Base-by-base conservation (phyloP, 139 green algal genomes). In the Coccomyxa sp. region DNA sequence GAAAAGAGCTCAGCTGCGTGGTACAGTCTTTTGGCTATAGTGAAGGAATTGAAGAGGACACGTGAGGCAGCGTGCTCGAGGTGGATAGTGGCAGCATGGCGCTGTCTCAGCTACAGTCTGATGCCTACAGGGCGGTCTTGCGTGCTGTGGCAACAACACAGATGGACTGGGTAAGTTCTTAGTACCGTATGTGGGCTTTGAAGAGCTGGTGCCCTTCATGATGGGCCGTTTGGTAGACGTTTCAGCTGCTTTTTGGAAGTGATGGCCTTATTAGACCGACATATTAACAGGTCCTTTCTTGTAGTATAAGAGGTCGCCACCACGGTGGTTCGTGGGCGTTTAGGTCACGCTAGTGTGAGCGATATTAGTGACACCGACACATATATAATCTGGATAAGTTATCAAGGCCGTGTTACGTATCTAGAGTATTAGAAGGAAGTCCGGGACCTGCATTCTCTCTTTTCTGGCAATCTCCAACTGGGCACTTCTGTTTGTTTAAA, bases 111-210 rank as follows among this genome's bases (percentile, higher is more conserved):
- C 81, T 91, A 32, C 84, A 91, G 74, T 67, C 57, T 23, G 88
- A 91, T 30, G 88, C 87, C 13, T 91, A 91, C 79, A 79, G 66
- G 12, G 88, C 88, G 31, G 82, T 91, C 10, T 60, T 88, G 18
- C 81, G 87, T 13, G 88, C 86, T 21, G 79, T 91, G 38, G 84
- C 84, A 10, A 76, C 74, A 10, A 75, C 75, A 4, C 38, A 78
- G 27, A 67, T 87, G 63, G 76, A 85, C 58, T 87, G 82, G 82
- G 84, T 87, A 57, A 63, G 84, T 60, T 74, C 67, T 51, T 79
- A 75, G 32, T 10, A 12, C 13, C 32, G 51, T 3, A 57, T 45
- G 51, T 57, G 25, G 28, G 13, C 21, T n/a, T 25, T 38, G 57
- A 9, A 58, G 9, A 51, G 74, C 27, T 57, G 14, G n/a, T 78